These are phyloP conservation scores for Microcos paniculata DNA, from an alignment of 345 rosid species.

Conservation along the genomic window DNA sequence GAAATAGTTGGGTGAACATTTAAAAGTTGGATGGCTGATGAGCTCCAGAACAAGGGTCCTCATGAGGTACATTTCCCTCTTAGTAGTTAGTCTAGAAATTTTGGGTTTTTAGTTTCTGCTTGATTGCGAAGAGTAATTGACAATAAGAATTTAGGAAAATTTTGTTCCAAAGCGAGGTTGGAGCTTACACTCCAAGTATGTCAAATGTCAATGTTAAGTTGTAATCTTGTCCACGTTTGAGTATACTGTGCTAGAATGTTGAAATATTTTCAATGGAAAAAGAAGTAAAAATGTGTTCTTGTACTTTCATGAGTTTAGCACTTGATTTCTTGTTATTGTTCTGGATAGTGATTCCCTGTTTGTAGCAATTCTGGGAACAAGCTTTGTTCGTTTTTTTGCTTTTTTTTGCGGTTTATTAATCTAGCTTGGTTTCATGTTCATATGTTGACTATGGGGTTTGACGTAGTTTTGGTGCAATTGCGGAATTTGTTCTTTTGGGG, in stretches of 20 bases:
- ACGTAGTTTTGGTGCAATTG: too few relatives aligned
- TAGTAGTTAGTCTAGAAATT: neutral
- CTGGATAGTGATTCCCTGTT: neutral
- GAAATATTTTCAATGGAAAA: neutral
- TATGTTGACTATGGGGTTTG: too few relatives aligned
- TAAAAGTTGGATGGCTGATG: slow-evolving; percentile 73
- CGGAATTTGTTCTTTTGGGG: too few relatives aligned
- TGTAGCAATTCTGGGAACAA: neutral
- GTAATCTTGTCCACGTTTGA: neutral
- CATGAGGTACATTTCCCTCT: slow-evolving; percentile 46
- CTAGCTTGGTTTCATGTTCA: too few relatives aligned
- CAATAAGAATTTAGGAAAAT: neutral
- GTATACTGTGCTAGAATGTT: neutral
- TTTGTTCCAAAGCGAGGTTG: too few relatives aligned
- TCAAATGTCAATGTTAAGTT: neutral
- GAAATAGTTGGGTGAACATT: slow-evolving; percentile 61
- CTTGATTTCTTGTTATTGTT: too few relatives aligned
- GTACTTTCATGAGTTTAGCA: neutral
- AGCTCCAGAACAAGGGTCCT: slow-evolving; percentile 67
- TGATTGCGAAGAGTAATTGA: neutral
- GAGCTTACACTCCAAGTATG: too few relatives aligned
- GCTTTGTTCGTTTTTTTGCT: neutral
- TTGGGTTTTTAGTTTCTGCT: neutral
- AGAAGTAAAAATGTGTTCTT: neutral
- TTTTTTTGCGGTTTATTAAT: too few relatives aligned